A percentile compares a stretch with the other conserved stretches of the same genome.
Evolutionary conservation across 2,329 filamentous ascomycete genomes (phyloP).

Genomic region (Scedosporium minutisporum): DNA sequence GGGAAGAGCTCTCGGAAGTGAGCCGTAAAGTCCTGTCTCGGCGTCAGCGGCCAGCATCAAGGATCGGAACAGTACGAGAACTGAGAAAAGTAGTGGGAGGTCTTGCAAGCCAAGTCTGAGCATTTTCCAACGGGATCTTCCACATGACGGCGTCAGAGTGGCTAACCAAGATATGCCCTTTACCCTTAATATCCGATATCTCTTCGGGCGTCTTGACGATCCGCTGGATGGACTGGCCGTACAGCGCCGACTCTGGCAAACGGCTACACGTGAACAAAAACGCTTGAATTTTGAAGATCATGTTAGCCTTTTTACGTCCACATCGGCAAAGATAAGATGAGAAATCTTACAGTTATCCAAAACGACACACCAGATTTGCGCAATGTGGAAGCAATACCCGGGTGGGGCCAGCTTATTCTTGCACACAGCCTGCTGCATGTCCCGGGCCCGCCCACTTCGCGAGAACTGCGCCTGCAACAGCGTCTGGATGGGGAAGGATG

Average conservation of each 20-base stretch:
- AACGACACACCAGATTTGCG: constrained; percentile 15
- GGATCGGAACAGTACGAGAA: too few species aligned
- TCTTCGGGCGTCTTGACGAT: background rate
- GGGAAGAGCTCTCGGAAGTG: constrained; percentile 18
- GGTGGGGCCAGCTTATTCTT: constrained; percentile 10
- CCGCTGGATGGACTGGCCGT: background rate
- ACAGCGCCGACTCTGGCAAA: background rate
- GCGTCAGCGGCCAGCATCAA: background rate
- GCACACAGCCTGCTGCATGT: constrained; percentile 37
- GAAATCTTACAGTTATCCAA: constrained; percentile 14
- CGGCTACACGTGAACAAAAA: constrained; percentile 15
- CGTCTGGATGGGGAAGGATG: background rate
- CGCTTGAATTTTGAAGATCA: constrained; percentile 4
- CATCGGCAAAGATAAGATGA: background rate
- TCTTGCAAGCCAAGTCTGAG: constrained; percentile 17
- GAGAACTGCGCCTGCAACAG: constrained; percentile 25
- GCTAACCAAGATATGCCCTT: constrained; percentile 10
- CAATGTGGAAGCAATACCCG: constrained; percentile 7
- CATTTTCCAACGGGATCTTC: constrained; percentile 14
- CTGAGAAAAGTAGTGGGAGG: background rate
- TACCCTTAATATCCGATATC: background rate
- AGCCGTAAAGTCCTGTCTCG: constrained; percentile 13
- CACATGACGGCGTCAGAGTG: constrained; percentile 13
- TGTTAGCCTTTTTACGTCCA: too few species aligned
- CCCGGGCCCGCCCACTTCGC: constrained; percentile 25